Evolutionary conservation across 2,329 filamentous ascomycete species (phyloP), one percentile per base, ranked within the genome.

Genomic region (Aspergillus jensenii): DNA sequence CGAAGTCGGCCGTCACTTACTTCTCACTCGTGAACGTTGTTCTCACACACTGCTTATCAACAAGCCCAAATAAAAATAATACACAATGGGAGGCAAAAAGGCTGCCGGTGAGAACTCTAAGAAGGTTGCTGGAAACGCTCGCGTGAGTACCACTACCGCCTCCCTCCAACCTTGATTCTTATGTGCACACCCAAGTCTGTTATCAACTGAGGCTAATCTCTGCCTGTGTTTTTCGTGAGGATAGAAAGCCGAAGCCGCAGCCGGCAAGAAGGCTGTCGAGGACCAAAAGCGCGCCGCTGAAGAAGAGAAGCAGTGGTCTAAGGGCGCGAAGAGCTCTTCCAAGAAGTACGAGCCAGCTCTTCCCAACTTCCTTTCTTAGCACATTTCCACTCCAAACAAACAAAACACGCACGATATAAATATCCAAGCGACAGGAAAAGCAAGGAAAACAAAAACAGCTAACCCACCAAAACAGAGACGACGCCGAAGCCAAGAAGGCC

Each of bases 231-330:
- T 25, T 4, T 45, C 6, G 14, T 3, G 27, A 17, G 7, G 43
- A 62, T 85, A 91, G 78, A 98, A 99, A 82, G 92, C 92, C 62
- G 92, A 97, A 49, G 88, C 87, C 3, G 93, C 92, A 1, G 90
- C 90, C 8, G 78, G 84, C 56, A 98, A 98, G 78, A 83, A 87
- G 59, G 90, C 91, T 0, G 86, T 76, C 3, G 87, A 88, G 59
- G 84, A 91, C 40, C 78, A 83, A 39, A 88, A 88, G 76, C 84
- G 81, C 54, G 86, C 86, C 4, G 84, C 81, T 3, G 85, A 76
- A 27, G 93, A 97, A 69, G 84, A 87, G 4, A 82, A 84, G 55
- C 82, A 96, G 67, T 99, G 95, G 95, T 69, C 82, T 11, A 91
- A 95, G 77, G 95, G 95, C 41, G 75, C 91, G 54, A 99, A 98